These are phyloP conservation scores for Rhodamnia argentea DNA, from an alignment of 345 rosid species.

Conservation along the genomic window DNA sequence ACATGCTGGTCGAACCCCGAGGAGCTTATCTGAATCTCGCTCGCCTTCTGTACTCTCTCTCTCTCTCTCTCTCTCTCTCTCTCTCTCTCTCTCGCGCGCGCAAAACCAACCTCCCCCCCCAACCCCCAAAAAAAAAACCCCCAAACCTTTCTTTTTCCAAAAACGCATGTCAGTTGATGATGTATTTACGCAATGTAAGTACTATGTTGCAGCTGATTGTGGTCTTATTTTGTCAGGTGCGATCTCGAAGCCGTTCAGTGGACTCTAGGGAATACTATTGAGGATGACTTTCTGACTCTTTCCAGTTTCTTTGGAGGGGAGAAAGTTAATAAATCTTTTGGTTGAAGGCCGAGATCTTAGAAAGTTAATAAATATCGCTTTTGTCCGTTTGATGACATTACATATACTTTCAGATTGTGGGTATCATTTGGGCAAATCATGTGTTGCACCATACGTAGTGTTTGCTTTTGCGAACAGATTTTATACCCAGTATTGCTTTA, in stretches of 20 bases:
- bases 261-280: not conserved
- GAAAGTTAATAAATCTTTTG: not conserved
- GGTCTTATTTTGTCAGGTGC: conserved; percentile 29
- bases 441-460: not conserved
- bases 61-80: not conserved
- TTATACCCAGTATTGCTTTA: not conserved
- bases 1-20: conserved; percentile 3
- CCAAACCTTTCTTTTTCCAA: too few species aligned
- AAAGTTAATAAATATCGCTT: not conserved
- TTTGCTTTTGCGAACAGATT: not conserved
- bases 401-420: not conserved
- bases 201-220: not conserved
- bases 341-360: not conserved
- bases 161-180: not conserved
- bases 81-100: too few species aligned
- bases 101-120: too few species aligned
- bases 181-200: not conserved
- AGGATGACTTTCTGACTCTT: not conserved
- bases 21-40: conserved; percentile 13
- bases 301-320: not conserved
- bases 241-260: conserved; percentile 16
- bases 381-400: not conserved
- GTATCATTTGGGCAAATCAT: not conserved
- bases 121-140: too few species aligned
- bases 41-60: conserved; percentile 22